These are phyloP conservation scores for Carallia pectinifolia DNA, from an alignment of 345 rosid species.

Conservation along the genomic window DNA sequence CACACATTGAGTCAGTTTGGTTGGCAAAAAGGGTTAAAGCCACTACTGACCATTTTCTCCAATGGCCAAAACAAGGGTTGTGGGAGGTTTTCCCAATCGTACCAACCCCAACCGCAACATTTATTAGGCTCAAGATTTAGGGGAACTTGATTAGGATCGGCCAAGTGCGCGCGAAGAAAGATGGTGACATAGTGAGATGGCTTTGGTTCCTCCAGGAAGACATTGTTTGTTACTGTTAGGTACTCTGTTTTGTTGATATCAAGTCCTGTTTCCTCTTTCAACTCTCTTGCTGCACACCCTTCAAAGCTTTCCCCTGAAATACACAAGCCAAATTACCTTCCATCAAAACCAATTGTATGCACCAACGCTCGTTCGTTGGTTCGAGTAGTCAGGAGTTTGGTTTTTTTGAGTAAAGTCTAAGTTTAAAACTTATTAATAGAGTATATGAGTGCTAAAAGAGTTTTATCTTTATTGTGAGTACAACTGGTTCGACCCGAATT, in stretches of 20 bases:
- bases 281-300: slow-evolving; percentile 73
- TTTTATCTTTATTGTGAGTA: too few species aligned
- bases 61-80: slow-evolving; percentile 73
- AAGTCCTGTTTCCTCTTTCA: slow-evolving; percentile 80
- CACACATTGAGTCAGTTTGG: slow-evolving; percentile 10
- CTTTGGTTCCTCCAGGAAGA: slow-evolving; percentile 49
- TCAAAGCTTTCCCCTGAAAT: slow-evolving; percentile 79
- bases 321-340: too few species aligned
- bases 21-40: slow-evolving; percentile 57
- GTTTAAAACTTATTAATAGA: too few species aligned
- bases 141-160: slow-evolving; percentile 45
- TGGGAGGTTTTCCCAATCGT: slow-evolving; percentile 67
- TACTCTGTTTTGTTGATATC: slow-evolving; percentile 42
- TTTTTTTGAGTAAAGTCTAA: too few species aligned
- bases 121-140: slow-evolving; percentile 66
- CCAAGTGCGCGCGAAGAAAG: slow-evolving; percentile 47
- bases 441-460: too few species aligned
- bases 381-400: too few species aligned
- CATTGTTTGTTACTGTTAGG: slow-evolving; percentile 64
- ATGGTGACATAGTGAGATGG: slow-evolving; percentile 70
- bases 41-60: slow-evolving; percentile 51
- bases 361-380: too few species aligned
- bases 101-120: slow-evolving; percentile 86
- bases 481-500: too few species aligned
- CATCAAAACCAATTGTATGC: too few species aligned